Evolutionary conservation across 176 grass and related monocot species (phyloP), one percentile per base, ranked within the genome.

Genomic region (Cenchrus fungigraminus): DNA sequence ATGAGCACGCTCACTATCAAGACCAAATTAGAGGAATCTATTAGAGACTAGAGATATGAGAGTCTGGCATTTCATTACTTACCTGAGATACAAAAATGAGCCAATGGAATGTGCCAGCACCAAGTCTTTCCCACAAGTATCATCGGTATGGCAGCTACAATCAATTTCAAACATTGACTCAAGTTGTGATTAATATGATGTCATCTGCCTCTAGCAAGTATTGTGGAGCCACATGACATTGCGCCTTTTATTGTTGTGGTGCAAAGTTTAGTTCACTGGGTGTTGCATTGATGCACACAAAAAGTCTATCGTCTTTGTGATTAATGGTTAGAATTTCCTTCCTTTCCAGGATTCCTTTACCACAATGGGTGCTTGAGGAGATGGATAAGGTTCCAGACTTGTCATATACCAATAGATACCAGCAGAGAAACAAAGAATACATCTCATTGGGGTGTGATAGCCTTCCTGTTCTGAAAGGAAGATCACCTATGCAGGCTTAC

Each of bases 401-500:
- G 83, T 89, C 88, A 83, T 95, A 88, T 87, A 90, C 87, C 31
- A 88, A 95, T 84, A 92, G 79, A 71, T 86, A 86, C 73, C 76
- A 82, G 53, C 77, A 80, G 74, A 88, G 90, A 85, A 95, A 90
- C 73, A 92, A 95, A 87, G 93, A 95, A 80, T 95, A 90, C 70
- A 92, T 95, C 76, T 95, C 93, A 83, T 68, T 95, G 59, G 93
- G 93, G 32, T 95, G 93, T 68, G 93, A 95, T 68, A 55, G 78
- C 68, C 64, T 95, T 81, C 90, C 90, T 34, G 34, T 95, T 92
- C 79, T 95, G 69, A 90, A 80, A 77, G 93, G 93, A 29, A 87
- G 90, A 74, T 84, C 93, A 71, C 93, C 90, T 62, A 92, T 95
- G 69, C 93, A 90, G 81, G 93, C 93, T 84, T 95, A 92, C 83